Conservation (phyloP, 1,284 basidiomycete genomes). For the Polyporus tsugae region DNA sequence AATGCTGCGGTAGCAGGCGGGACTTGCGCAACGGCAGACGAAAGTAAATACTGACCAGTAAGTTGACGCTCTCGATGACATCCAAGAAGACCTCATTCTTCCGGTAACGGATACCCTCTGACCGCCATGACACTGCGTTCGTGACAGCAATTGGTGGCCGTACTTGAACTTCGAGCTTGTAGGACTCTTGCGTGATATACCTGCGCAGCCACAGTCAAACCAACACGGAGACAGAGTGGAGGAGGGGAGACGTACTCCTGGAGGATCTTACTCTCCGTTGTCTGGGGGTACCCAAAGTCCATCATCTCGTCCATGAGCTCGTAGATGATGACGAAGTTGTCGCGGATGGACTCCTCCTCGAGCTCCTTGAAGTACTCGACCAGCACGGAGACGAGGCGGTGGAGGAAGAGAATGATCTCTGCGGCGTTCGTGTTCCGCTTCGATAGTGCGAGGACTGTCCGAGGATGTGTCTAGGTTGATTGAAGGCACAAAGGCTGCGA, state of each 20-base stretch:
- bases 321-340: constrained; percentile 99
- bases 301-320: constrained; percentile 99
- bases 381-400: constrained; percentile 89
- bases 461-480: not conserved
- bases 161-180: constrained; percentile 98
- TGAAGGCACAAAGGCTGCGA: not conserved
- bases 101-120: constrained; percentile 96
- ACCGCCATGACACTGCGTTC: constrained; percentile 98
- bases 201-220: constrained; percentile 47
- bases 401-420: constrained; percentile 97
- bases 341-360: constrained; percentile 98
- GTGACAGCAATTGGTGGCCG: constrained; percentile 98
- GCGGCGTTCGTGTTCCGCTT: constrained; percentile 97
- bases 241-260: constrained; percentile 77
- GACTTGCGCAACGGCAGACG: not conserved
- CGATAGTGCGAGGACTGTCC: constrained; percentile 90
- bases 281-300: constrained; percentile 99
- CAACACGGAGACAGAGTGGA: not conserved
- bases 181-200: constrained; percentile 99
- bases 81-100: constrained; percentile 99
- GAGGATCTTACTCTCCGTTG: constrained; percentile 98
- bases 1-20: not conserved
- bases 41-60: constrained; percentile 65
- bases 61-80: constrained; percentile 97
- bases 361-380: constrained; percentile 99